Percentiles rank a stretch among this genome's conserved stretches.
Evolutionary conservation across 2,329 filamentous ascomycete genomes (phyloP).

Genomic region (Juglanconis oblonga): DNA sequence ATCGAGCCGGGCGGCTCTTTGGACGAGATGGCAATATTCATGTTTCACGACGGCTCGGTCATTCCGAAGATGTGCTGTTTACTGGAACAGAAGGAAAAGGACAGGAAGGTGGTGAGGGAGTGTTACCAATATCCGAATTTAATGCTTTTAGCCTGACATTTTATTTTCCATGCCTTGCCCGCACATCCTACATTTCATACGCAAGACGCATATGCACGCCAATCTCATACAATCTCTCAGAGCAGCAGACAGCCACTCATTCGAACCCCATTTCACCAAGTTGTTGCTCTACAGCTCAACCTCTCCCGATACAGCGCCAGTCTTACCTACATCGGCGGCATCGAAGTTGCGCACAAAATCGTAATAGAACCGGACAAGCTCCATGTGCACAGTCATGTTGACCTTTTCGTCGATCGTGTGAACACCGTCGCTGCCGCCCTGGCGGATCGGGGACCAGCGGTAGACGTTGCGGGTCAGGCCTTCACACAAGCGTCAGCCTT

Average conservation of each 20-base stretch:
- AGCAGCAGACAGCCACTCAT: not conserved
- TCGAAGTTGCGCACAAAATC: slow-evolving; percentile 36
- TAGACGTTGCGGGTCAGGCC: slow-evolving; percentile 36
- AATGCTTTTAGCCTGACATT: too few species aligned
- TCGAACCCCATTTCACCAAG: too few species aligned
- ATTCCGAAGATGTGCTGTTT: too few species aligned
- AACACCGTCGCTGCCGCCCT: slow-evolving; percentile 28
- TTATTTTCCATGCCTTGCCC: too few species aligned
- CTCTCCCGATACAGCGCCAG: not conserved
- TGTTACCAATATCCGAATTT: too few species aligned
- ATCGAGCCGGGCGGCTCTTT: too few species aligned
- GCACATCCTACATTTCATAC: too few species aligned
- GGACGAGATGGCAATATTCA: too few species aligned
- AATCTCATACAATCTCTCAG: not conserved
- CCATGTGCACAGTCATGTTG: slow-evolving; percentile 36
- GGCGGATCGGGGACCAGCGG: slow-evolving; percentile 34
- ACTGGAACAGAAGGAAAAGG: too few species aligned
- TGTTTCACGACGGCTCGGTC: too few species aligned
- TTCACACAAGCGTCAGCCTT: slow-evolving; percentile 18
- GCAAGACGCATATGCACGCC: too few species aligned
- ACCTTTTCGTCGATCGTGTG: slow-evolving; percentile 38
- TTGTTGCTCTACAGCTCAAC: slow-evolving; percentile 3
- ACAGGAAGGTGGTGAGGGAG: too few species aligned
- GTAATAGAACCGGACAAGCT: slow-evolving; percentile 36
- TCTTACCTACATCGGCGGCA: slow-evolving; percentile 21